Percentiles rank a stretch among this genome's conserved stretches.
Evolutionary conservation across 345 rosid genomes (phyloP).

Genomic region (Viola odorata): DNA sequence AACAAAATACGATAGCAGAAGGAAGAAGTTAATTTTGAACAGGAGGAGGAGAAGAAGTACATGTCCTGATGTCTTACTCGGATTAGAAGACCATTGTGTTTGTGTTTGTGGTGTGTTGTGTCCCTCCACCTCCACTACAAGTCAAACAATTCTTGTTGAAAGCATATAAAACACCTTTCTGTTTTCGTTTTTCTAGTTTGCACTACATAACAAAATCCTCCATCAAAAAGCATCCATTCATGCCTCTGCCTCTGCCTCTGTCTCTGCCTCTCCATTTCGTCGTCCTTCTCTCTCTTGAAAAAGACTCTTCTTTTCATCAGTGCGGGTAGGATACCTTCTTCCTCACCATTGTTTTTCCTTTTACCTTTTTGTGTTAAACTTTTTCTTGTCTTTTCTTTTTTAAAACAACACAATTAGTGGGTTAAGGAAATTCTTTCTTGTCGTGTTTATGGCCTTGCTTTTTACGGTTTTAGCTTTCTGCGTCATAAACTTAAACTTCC

Average conservation of each 20-base stretch:
- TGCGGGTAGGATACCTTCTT: not conserved
- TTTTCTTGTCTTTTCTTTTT: no score
- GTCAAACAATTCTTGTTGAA: not conserved
- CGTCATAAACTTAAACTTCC: not conserved
- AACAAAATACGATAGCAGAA: no score
- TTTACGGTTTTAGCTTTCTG: not conserved
- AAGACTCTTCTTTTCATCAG: not conserved
- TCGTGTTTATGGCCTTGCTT: not conserved
- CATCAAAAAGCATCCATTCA: no score
- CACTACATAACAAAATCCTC: not conserved
- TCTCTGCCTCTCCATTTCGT: not conserved
- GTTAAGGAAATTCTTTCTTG: no score
- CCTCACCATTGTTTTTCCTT: not conserved
- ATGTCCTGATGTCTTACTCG: no score
- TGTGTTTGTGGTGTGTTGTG: no score
- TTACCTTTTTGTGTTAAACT: not conserved
- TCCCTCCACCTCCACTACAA: no score
- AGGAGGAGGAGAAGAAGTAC: no score
- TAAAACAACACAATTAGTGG: no score
- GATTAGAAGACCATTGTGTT: no score
- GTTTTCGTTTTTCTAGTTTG: not conserved
- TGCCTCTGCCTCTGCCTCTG: not conserved
- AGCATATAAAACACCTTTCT: not conserved
- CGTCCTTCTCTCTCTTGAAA: not conserved
- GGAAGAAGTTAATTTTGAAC: no score